These are phyloP conservation scores for Porpolomopsis calyptriformis DNA, from an alignment of 768 basidiomycete species.

Conservation along the genomic window DNA sequence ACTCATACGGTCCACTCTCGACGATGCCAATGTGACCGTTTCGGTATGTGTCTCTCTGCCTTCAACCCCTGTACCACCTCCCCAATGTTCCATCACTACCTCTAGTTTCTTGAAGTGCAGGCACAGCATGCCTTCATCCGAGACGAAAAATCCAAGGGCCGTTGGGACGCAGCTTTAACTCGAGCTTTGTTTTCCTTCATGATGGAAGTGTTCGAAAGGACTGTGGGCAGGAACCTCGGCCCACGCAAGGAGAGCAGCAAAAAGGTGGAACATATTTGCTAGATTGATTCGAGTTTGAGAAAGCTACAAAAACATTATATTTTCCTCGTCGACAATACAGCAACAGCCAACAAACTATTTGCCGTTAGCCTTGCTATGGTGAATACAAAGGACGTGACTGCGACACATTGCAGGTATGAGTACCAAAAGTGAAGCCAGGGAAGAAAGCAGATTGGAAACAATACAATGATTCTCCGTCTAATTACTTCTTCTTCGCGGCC, in stretches of 20 bases:
- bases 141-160: slow-evolving; percentile 83
- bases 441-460: slow-evolving; percentile 36
- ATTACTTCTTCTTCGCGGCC: slow-evolving; percentile 92
- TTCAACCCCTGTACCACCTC: neutral
- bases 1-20: slow-evolving; percentile 70
- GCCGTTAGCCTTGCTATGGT: slow-evolving; percentile 27
- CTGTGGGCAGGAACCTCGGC: slow-evolving; percentile 77
- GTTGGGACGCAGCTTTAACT: slow-evolving; percentile 92
- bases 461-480: slow-evolving; percentile 68
- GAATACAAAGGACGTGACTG: slow-evolving; percentile 38
- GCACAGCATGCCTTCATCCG: slow-evolving; percentile 96
- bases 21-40: slow-evolving; percentile 62
- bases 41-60: slow-evolving; percentile 35
- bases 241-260: slow-evolving; percentile 36
- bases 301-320: neutral
- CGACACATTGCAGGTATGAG: slow-evolving; percentile 26
- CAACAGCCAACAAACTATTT: neutral
- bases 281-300: too few relatives aligned
- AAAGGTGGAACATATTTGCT: slow-evolving; percentile 76
- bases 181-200: slow-evolving; percentile 71
- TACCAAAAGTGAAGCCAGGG: slow-evolving; percentile 32
- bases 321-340: neutral
- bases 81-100: neutral
- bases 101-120: slow-evolving; percentile 86
- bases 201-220: slow-evolving; percentile 91